phyloP scores from a whole-genome alignment of 78 protist species.

The Dictyostelium firmibasis region DNA sequence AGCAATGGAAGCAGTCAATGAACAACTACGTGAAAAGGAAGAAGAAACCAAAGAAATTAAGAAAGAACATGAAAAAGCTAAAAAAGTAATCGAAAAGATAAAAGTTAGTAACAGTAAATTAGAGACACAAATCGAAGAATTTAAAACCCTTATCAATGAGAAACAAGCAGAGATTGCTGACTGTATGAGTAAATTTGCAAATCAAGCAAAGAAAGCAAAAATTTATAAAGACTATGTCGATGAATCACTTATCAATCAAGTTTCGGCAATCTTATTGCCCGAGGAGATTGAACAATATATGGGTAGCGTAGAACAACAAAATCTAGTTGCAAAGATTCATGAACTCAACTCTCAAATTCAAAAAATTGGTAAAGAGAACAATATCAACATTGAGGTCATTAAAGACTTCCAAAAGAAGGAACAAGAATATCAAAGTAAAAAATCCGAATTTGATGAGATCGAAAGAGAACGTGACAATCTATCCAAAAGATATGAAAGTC shows the following conservation, averaged over 20 bases:
- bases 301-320: not conserved
- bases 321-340: not conserved
- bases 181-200: not conserved
- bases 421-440: constrained; percentile 58
- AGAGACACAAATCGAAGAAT: not conserved
- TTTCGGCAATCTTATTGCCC: not conserved
- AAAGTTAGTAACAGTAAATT: not conserved
- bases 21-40: constrained; percentile 16
- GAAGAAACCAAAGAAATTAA: constrained; percentile 18
- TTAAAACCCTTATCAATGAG: not conserved
- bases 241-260: not conserved
- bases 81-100: constrained; percentile 12
- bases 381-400: constrained; percentile 84
- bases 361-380: constrained; percentile 7
- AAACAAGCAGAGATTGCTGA: not conserved
- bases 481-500: constrained; percentile 68
- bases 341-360: not conserved
- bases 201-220: constrained; percentile 11
- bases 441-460: constrained; percentile 76
- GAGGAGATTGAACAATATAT: constrained; percentile 23
- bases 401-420: constrained; percentile 86
- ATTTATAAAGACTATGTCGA: not conserved
- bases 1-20: not conserved
- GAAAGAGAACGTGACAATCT: constrained; percentile 81
- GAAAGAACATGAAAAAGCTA: constrained; percentile 23